phyloP scores from a whole-genome alignment of 129 eudicot genomes.

The Pittosporum tobira region DNA sequence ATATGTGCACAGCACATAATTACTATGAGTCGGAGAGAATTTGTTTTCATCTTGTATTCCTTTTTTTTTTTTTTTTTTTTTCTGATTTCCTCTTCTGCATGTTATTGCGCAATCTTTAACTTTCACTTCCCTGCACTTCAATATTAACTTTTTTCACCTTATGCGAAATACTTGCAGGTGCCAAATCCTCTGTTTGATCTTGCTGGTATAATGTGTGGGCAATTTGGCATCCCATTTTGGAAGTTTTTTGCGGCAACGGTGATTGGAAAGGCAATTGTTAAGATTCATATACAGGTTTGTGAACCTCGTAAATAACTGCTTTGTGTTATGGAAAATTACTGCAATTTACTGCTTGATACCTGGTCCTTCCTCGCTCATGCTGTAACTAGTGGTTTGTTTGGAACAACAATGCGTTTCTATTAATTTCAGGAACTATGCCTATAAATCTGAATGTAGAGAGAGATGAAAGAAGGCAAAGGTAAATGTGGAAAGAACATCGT shows the following conservation, averaged over 20 bases:
- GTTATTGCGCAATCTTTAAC: neutral
- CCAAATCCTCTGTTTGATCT: slow-evolving; percentile 92
- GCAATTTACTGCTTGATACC: too few relatives aligned
- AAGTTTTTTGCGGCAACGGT: slow-evolving; percentile 69
- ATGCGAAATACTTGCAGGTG: slow-evolving; percentile 35
- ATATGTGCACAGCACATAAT: neutral
- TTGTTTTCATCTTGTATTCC: neutral
- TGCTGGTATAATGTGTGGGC: slow-evolving; percentile 97
- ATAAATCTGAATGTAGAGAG: too few relatives aligned
- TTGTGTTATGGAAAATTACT: neutral
- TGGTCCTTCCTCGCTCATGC: neutral
- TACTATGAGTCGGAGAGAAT: too few relatives aligned
- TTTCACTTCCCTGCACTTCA: neutral
- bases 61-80: too few relatives aligned
- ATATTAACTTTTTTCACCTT: neutral
- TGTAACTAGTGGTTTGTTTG: neutral
- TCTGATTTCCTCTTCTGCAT: too few relatives aligned
- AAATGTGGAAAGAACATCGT: neutral
- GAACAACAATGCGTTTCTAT: neutral
- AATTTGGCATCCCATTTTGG: slow-evolving; percentile 90
- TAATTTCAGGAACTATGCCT: neutral
- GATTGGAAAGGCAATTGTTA: slow-evolving; percentile 79
- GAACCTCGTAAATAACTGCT: neutral
- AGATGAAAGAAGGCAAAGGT: neutral
- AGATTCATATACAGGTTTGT: slow-evolving; percentile 78